Evolutionary conservation across 208 protist species (phyloP).

Genomic region (Acanthamoeba quina): DNA sequence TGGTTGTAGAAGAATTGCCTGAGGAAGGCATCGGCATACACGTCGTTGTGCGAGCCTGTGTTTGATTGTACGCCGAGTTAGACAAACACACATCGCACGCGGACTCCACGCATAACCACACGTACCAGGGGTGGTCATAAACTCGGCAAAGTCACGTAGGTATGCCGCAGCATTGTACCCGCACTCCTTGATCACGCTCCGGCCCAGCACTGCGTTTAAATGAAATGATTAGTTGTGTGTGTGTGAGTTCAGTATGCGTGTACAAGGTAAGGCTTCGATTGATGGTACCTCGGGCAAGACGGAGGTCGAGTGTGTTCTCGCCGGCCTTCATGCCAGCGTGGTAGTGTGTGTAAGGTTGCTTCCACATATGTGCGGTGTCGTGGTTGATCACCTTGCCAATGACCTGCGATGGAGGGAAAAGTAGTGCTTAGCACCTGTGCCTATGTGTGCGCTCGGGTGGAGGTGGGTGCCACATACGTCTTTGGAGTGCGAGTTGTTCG

Average conservation of each 20-base stretch:
- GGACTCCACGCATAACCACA: background rate
- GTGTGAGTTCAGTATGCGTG: background rate
- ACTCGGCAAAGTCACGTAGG: slow-evolving; percentile 70
- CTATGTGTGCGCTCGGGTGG: background rate
- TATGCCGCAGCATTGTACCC: slow-evolving; percentile 27
- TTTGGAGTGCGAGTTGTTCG: slow-evolving; percentile 12
- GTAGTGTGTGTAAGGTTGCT: slow-evolving; percentile 53
- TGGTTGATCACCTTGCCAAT: slow-evolving; percentile 55
- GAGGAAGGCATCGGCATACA: slow-evolving; percentile 69
- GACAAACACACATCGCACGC: background rate
- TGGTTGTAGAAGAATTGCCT: slow-evolving; percentile 67
- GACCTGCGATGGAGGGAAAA: background rate
- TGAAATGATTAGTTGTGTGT: background rate
- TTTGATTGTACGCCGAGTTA: background rate
- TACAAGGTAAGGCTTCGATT: background rate
- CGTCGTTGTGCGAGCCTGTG: slow-evolving; percentile 68
- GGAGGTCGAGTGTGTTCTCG: slow-evolving; percentile 53
- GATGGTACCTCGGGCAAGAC: slow-evolving; percentile 13
- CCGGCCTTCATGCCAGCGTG: slow-evolving; percentile 44
- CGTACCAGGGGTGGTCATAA: slow-evolving; percentile 74
- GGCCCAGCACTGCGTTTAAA: slow-evolving; percentile 9
- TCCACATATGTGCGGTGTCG: slow-evolving; percentile 29
- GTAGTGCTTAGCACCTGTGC: background rate
- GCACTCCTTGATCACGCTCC: slow-evolving; percentile 26
- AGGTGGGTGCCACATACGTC: background rate